These are phyloP conservation scores for Ogataea siamensis DNA, from an alignment of 805 yeast species.

Conservation along the genomic window DNA sequence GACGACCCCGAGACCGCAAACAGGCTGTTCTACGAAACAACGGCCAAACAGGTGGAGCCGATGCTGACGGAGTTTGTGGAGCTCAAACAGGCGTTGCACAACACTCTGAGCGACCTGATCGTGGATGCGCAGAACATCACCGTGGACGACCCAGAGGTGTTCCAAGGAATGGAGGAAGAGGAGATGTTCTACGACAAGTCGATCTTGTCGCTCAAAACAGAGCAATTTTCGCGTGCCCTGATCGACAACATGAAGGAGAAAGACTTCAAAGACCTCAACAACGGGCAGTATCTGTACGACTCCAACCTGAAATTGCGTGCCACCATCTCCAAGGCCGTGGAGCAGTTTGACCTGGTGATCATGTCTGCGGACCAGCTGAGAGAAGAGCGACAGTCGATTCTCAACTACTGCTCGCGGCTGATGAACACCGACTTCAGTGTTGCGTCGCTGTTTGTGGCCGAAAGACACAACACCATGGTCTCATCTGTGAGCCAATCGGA, in stretches of 20 bases:
- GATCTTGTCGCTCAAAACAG: slow-evolving; percentile 40
- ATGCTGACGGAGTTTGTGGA: slow-evolving; percentile 68
- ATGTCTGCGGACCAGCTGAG: slow-evolving; percentile 54
- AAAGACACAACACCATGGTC: slow-evolving; percentile 38
- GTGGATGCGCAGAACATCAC: slow-evolving; percentile 71
- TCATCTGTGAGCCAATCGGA: slow-evolving; percentile 29
- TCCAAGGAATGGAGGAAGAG: slow-evolving; percentile 60
- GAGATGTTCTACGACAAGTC: slow-evolving; percentile 42
- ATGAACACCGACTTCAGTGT: slow-evolving; percentile 72
- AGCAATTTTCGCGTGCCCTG: slow-evolving; percentile 49
- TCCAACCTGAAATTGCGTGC: slow-evolving; percentile 34
- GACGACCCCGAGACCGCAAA: slow-evolving; percentile 20
- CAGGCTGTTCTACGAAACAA: slow-evolving; percentile 34
- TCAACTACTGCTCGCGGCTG: slow-evolving; percentile 72
- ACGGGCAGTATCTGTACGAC: slow-evolving; percentile 34
- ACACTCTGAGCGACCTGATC: slow-evolving; percentile 53
- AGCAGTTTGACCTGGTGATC: slow-evolving; percentile 37
- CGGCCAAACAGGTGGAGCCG: slow-evolving; percentile 38
- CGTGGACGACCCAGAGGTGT: slow-evolving; percentile 71
- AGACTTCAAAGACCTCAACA: slow-evolving; percentile 33
- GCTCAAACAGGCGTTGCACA: slow-evolving; percentile 69
- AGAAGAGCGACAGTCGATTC: slow-evolving; percentile 66
- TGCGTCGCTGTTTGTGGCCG: slow-evolving; percentile 49
- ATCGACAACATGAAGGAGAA: slow-evolving; percentile 43
- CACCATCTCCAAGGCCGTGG: slow-evolving; percentile 37